Evolutionary conservation across 148 eudicot species (phyloP), one percentile per base, ranked within the genome.

Genomic region (Hydrangea macrophylla): DNA sequence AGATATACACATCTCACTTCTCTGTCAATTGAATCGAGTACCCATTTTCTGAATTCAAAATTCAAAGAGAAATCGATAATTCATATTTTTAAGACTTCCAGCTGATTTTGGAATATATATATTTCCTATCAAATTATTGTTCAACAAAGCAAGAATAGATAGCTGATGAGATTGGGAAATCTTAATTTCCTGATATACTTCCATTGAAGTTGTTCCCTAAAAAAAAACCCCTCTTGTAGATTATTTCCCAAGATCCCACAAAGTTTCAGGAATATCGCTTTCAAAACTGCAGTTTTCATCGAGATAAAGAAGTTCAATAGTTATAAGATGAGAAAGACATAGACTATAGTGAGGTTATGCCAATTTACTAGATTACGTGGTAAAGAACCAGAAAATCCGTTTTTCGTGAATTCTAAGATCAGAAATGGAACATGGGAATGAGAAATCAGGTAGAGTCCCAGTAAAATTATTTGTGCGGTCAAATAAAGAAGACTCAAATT

Each of bases 221-320:
- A 20, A 71, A 53, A 26, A 5, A 25, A 28, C 63, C 7, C 62
- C n/a, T 54, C 62, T 20, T 71, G 40, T 40, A 71, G n/a, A n/a
- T n/a, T n/a, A 50, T 10, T 55, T 62, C 56, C 11, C 50, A 18
- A 67, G 70, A 18, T 18, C 63, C 68, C 68, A 71, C 6, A 71
- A 6, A 7, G 75, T 61, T 2, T 71, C 68, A 7, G 75, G 69
- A 62, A 71, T 63, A 27, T 56, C 55, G 10, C 69, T 62, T 71
- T 71, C 69, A 10, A 71, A 50, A 25, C 55, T 54, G 45, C n/a
- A n/a, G n/a, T 71, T 71, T 22, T 28, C 12, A 40, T 13, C 20
- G 37, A 63, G 68, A 37, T 54, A 62, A 28, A 71, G 36, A 33
- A 17, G 0, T 62, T 71, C 40, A n/a, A 71, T 24, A 18, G 56